Conservation (phyloP, 1,139 yeast genomes). For the Saccharomyces hybrid region DNA sequence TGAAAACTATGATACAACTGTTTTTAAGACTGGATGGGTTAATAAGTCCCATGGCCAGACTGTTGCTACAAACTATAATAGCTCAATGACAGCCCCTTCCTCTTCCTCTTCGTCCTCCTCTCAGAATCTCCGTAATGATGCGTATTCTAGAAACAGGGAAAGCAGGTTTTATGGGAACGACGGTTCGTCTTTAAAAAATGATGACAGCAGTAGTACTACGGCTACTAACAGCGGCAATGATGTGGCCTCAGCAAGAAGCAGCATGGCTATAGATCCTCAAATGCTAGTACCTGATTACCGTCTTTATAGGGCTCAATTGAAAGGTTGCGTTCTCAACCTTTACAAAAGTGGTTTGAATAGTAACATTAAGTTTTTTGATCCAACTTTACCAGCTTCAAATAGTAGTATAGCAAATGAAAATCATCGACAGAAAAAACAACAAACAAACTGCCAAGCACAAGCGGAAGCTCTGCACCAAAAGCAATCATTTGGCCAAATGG, state of each 20-base stretch:
- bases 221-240: slow-evolving; percentile 5
- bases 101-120: slow-evolving; percentile 7
- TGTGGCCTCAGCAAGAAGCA: slow-evolving; percentile 3
- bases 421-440: background rate
- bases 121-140: slow-evolving; percentile 12
- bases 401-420: slow-evolving; percentile 5
- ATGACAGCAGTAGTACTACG: slow-evolving; percentile 28
- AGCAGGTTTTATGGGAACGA: slow-evolving; percentile 17
- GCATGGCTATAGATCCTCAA: slow-evolving; percentile 10
- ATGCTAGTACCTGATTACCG: slow-evolving; percentile 30
- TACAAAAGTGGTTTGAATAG: slow-evolving; percentile 47
- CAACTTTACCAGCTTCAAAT: slow-evolving; percentile 11
- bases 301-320: slow-evolving; percentile 53
- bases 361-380: slow-evolving; percentile 43
- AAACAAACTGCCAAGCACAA: background rate
- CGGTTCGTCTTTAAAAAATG: slow-evolving; percentile 9
- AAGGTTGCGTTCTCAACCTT: slow-evolving; percentile 52
- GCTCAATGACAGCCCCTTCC: background rate
- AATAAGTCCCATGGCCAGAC: slow-evolving; percentile 38
- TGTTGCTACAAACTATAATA: slow-evolving; percentile 23
- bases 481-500: background rate
- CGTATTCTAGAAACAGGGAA: slow-evolving; percentile 23
- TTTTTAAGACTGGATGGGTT: slow-evolving; percentile 41
- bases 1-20: slow-evolving; percentile 34
- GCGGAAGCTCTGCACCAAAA: slow-evolving; percentile 1